phyloP scores from a whole-genome alignment of 805 yeast species.

The Komagataella pseudopastoris region DNA sequence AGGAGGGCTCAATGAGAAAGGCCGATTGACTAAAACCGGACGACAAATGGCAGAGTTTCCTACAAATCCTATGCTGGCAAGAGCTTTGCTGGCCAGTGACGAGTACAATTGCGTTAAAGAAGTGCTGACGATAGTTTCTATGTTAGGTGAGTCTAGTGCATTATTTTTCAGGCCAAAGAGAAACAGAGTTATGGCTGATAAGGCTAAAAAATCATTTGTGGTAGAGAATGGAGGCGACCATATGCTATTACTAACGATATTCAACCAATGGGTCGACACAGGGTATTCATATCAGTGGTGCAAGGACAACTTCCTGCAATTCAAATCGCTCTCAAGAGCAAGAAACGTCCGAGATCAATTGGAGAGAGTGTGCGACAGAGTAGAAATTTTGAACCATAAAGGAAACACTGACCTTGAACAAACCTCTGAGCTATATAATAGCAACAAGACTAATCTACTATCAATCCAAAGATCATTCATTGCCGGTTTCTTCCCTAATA shows the following conservation, averaged over 20 bases:
- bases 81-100: constrained; percentile 53
- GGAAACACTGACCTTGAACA: constrained; percentile 15
- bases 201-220: constrained; percentile 40
- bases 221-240: constrained; percentile 60
- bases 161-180: constrained; percentile 62
- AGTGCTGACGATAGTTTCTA: constrained; percentile 61
- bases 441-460: constrained; percentile 8
- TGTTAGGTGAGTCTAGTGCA: constrained; percentile 69
- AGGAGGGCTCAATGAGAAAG: constrained; percentile 76
- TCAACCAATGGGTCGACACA: constrained; percentile 59
- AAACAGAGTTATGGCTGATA: constrained; percentile 51
- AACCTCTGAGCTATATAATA: constrained; percentile 4
- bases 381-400: constrained; percentile 26
- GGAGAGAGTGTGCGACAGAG: constrained; percentile 40
- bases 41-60: constrained; percentile 86
- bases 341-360: constrained; percentile 63
- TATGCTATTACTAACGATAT: constrained; percentile 57
- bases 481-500: constrained; percentile 58
- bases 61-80: constrained; percentile 80
- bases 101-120: constrained; percentile 51
- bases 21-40: constrained; percentile 67
- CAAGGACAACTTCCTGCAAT: constrained; percentile 68
- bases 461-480: constrained; percentile 41
- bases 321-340: constrained; percentile 55
- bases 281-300: constrained; percentile 76